Conservation (phyloP, 2,329 filamentous ascomycete genomes). For the Fusarium azukiicola region DNA sequence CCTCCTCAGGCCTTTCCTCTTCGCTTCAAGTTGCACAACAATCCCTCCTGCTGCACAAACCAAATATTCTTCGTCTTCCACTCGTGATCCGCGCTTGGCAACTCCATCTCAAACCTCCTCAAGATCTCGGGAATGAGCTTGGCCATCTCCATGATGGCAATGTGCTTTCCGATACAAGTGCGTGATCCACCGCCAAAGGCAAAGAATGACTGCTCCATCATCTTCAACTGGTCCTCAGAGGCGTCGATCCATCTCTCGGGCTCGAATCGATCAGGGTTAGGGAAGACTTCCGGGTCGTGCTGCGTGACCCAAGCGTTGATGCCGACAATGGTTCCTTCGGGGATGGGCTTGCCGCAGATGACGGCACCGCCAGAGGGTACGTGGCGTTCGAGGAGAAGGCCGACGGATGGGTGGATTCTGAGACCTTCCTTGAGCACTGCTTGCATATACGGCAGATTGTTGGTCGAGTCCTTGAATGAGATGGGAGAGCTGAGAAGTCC, state of each 20-base stretch:
- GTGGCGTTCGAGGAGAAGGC: constrained; percentile 2
- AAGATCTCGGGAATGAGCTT: constrained; percentile 4
- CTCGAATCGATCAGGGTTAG: not conserved
- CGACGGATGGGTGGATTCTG: not conserved
- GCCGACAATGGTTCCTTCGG: constrained; percentile 6
- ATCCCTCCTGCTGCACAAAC: constrained; percentile 11
- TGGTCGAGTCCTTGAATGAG: not conserved
- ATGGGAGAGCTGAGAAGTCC: not conserved
- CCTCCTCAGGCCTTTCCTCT: not conserved
- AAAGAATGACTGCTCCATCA: constrained; percentile 7
- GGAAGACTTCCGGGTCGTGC: constrained; percentile 8
- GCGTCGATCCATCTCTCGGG: not conserved
- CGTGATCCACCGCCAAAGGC: constrained; percentile 7
- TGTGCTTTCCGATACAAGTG: constrained; percentile 3
- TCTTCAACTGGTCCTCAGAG: not conserved
- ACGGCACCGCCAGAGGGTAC: not conserved
- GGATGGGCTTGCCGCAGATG: not conserved
- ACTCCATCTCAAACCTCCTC: not conserved
- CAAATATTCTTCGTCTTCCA: not conserved
- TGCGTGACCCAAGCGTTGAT: constrained; percentile 12
- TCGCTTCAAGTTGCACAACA: constrained; percentile 1
- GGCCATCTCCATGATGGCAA: constrained; percentile 12
- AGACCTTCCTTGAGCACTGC: not conserved
- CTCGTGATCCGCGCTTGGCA: not conserved
- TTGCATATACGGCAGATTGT: not conserved